A percentile compares a stretch with the other conserved stretches of the same genome.
phyloP scores from a whole-genome alignment of 345 rosid species.

The Draba incana region DNA sequence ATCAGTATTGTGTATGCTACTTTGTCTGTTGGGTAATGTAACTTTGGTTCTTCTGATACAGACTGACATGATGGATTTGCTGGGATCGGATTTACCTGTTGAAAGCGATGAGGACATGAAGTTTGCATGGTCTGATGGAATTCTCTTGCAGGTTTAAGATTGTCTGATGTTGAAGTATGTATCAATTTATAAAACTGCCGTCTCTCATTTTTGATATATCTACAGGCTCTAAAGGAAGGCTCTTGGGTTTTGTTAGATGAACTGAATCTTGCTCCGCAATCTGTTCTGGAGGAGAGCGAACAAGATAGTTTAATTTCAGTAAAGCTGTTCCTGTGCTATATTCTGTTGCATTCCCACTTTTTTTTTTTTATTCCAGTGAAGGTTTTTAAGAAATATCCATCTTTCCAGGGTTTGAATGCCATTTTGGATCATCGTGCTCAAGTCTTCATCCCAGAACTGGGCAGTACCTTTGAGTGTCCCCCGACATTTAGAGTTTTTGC shows the following conservation, averaged over 20 bases:
- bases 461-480: conserved; percentile 77
- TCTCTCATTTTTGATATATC: too few relatives aligned
- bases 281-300: conserved; percentile 77
- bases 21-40: conserved; percentile 6
- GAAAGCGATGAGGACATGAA: conserved; percentile 87
- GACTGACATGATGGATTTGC: conserved; percentile 98
- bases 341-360: conserved; percentile 7
- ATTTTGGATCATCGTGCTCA: conserved; percentile 96
- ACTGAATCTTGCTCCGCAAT: conserved; percentile 97
- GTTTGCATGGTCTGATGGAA: conserved; percentile 98
- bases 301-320: neutral
- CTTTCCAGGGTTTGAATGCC: conserved; percentile 84
- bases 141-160: conserved; percentile 93
- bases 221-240: conserved; percentile 94
- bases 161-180: too few relatives aligned
- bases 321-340: neutral
- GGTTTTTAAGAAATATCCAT: conserved; percentile 10
- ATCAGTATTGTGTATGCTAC: conserved; percentile 22
- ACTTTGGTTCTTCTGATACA: conserved; percentile 48
- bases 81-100: conserved; percentile 93
- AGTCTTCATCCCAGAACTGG: conserved; percentile 93
- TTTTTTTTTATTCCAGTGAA: conserved; percentile 4
- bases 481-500: conserved; percentile 87
- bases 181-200: too few relatives aligned
- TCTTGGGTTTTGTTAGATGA: conserved; percentile 97